A percentile compares a stretch with the other conserved stretches of the same genome.
Evolutionary conservation across 371 early-diverging fungal species (phyloP).

Genomic region (Rhizopus sp.): DNA sequence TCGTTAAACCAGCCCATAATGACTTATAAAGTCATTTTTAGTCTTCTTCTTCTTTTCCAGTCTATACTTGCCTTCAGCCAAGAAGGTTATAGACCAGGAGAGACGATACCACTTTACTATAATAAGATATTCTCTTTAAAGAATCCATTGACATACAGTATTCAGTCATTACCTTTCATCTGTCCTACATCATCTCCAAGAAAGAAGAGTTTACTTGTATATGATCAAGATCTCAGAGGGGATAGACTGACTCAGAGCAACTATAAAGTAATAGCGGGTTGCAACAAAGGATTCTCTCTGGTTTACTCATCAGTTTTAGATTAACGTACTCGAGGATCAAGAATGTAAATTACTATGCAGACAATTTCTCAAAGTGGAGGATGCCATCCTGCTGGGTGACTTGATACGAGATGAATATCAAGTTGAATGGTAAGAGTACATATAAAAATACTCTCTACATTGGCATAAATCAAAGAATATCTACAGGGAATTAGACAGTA

Average conservation of each 20-base stretch:
- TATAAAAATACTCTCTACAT: not conserved
- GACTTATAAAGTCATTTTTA: not conserved
- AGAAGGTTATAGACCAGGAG: constrained; percentile 28
- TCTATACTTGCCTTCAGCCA: constrained; percentile 3
- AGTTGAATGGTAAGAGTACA: constrained; percentile 40
- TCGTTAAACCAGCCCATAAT: not conserved
- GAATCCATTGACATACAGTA: constrained; percentile 37
- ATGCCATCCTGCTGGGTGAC: constrained; percentile 36
- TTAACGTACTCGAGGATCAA: constrained; percentile 32
- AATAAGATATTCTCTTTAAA: constrained; percentile 46
- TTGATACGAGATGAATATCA: constrained; percentile 44
- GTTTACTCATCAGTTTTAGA: constrained; percentile 16
- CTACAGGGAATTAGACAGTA: constrained; percentile 42
- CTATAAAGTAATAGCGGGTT: constrained; percentile 31
- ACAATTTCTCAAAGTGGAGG: constrained; percentile 33
- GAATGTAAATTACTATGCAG: constrained; percentile 47
- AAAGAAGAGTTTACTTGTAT: constrained; percentile 29
- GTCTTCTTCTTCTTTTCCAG: not conserved
- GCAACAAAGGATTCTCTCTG: not conserved
- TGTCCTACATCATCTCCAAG: constrained; percentile 31
- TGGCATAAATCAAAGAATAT: not conserved
- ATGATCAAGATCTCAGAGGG: constrained; percentile 43
- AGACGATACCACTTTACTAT: constrained; percentile 38
- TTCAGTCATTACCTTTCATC: constrained; percentile 34
- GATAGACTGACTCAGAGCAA: constrained; percentile 43